Base-by-base conservation (phyloP, 139 green algal species). In the Edaphochlamys debaryana region DNA sequence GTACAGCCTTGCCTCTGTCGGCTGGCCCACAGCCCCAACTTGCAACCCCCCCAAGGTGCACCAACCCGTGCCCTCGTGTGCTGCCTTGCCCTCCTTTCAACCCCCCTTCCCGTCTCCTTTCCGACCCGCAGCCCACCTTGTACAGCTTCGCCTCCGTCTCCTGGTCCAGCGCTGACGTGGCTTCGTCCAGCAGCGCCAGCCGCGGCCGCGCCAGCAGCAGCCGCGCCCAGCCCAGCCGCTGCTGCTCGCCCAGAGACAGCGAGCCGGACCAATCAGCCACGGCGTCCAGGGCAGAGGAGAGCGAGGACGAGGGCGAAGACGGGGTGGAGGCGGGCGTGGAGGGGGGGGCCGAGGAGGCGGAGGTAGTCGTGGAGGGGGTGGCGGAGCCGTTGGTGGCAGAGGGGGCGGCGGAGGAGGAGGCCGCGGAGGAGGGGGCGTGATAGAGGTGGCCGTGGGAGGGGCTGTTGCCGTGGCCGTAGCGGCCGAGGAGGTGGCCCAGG, bases 221-320 rank as follows among this genome's bases (percentile, higher is more conserved):
- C 52, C 97, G 89, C 17, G 96, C 97, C 91, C 99, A 99, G 17
- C 97, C 97, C 29, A 99, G 88, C 20, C 97, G 93, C 92, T 99
- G 97, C 91, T 99, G 97, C 93, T 99, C 97, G 29, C 97, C 97
- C 48, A 99, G 85, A 1, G 95, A 98, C 63, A 99, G 87, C 22
- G 92, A 91, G 63, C 75, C 85, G 22, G 92, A 85, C 97, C 97
- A 99, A 72, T 99, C 96, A 2, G 92, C 90, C 20, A 92, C 82
- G 0, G 83, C 40, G 80, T 97, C 94, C 45, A 98, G 87, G 11
- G 80, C 87, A 23, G 60, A 27, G 15, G n/a, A 6, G 56, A 29
- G 25, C 19, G 56, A 27, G 56, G 56, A 27, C 15, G 37, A 52
- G 62, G 34, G 25, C n/a, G 42, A 19, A 42, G 38, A 2, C 38